phyloP scores from a whole-genome alignment of 805 yeast genomes.

The Nakazawaea ishiwadae region DNA sequence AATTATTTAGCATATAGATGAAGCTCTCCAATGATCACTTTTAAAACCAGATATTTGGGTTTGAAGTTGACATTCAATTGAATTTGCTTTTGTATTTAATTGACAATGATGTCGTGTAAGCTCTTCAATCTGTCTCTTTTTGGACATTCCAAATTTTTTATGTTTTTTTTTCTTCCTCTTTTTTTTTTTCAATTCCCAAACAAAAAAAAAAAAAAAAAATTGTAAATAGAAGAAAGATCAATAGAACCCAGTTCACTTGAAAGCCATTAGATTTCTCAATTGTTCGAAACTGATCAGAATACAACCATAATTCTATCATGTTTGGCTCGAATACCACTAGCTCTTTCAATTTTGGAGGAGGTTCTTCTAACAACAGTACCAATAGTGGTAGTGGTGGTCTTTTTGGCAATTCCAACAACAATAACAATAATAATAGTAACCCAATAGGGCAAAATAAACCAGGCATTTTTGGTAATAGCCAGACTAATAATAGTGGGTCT shows the following conservation, averaged over 20 bases:
- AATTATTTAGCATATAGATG: no score
- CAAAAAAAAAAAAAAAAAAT: not conserved
- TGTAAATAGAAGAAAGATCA: not conserved
- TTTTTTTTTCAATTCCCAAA: not conserved
- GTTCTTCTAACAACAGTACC: slow-evolving; percentile 20
- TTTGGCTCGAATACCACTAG: slow-evolving; percentile 8
- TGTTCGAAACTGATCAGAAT: no score
- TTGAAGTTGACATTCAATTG: no score
- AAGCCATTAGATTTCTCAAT: no score
- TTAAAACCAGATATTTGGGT: no score
- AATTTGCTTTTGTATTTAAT: no score
- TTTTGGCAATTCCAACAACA: slow-evolving; percentile 20
- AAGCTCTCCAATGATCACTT: no score
- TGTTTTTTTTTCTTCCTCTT: not conserved
- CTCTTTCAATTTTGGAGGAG: slow-evolving; percentile 27
- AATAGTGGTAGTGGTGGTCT: slow-evolving; percentile 13
- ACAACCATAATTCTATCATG: no score
- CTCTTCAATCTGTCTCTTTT: not conserved
- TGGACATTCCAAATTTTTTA: not conserved
- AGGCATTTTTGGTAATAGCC: slow-evolving; percentile 1
- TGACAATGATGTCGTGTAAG: not conserved
- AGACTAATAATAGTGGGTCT: not conserved
- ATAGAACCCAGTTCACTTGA: not conserved
- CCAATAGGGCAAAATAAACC: not conserved
- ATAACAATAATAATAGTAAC: slow-evolving; percentile 1